Base-by-base conservation (phyloP, 495 filamentous ascomycete genomes). In the Aspergillus campestris region DNA sequence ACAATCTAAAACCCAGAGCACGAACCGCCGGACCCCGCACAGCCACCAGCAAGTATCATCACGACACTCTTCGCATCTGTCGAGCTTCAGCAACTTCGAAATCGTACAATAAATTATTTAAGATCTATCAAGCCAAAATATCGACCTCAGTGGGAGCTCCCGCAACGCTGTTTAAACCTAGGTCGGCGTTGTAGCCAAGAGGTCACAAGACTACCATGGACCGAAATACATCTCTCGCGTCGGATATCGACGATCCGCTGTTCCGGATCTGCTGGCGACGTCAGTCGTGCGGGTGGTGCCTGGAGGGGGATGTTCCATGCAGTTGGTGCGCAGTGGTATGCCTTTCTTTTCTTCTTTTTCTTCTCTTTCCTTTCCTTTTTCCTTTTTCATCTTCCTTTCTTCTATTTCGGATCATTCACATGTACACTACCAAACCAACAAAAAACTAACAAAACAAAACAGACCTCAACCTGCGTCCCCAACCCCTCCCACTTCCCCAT, bases 301-400 rank as follows among this genome's bases (percentile, higher is more conserved):
- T 74, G 30, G 39, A 56, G 30, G 61, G 65, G 7, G 54, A 60
- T 43, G 49, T 60, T 9, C 51, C 57, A 24, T 79, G 75, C 60
- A 74, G 74, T 35, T 79, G 75, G 75, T 79, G 75, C 55, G 59
- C 73, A n/a, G 62, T 70, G 51, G 74, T 79, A 66, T 44, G 73
- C 40, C 32, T 15, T 11, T 42, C 32, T n/a, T 52, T 43, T 42
- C 24, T 11, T 31, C 9, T 44, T 32, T 32, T 24, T 24, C 18
- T 4, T 24, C 18, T 24, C 18, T 24, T 24, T 24, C 18, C 18
- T 4, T 24, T 1, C 18, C 4, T 24, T 24, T 39, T 8, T 35
- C 3, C 10, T 29, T 8, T 38, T 7, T 24, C 24, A 42, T 35
- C 6, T 28, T 40, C 24, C 5, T 43, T 37, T n/a, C 27, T 42